A percentile compares a stretch with the other conserved stretches of the same genome.
Conservation (phyloP, 2,329 filamentous ascomycete genomes). For the Chaetomiaceae sp. region DNA sequence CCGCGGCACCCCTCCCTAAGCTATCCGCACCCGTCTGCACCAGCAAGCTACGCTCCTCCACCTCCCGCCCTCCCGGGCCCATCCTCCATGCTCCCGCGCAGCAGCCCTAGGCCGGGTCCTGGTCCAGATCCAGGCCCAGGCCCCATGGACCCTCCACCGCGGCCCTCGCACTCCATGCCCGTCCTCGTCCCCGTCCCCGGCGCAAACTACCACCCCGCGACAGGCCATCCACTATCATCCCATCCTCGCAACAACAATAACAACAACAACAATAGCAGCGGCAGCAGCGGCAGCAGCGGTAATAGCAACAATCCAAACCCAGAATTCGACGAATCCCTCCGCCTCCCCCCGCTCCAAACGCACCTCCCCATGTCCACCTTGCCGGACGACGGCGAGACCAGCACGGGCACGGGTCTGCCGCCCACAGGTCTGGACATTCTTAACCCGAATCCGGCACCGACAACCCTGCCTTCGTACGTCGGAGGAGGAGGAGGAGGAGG, state of each 20-base stretch:
- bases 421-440: background rate
- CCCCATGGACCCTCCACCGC: conserved; percentile 22
- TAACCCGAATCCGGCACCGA: conserved; percentile 4
- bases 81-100: conserved; percentile 10
- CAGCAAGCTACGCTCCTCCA: background rate
- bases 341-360: conserved; percentile 51
- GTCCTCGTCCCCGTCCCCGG: background rate
- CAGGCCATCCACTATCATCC: background rate
- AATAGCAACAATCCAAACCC: too few species aligned
- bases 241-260: conserved; percentile 2
- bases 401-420: too few species aligned
- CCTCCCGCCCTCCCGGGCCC: conserved; percentile 16
- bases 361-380: conserved; percentile 10
- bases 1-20: background rate
- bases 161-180: conserved; percentile 6
- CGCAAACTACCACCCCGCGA: too few species aligned
- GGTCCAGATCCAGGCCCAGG: too few species aligned
- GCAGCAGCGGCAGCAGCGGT: too few species aligned
- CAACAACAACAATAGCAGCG: too few species aligned
- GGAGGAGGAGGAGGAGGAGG: too few species aligned
- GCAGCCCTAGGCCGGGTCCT: too few species aligned
- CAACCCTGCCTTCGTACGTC: background rate
- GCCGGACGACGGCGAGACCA: background rate
- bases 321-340: conserved; percentile 52
- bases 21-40: background rate